Evolutionary conservation across 371 early-diverging fungal species (phyloP), one percentile per base, ranked within the genome.

Genomic region (Mortierella sp.): DNA sequence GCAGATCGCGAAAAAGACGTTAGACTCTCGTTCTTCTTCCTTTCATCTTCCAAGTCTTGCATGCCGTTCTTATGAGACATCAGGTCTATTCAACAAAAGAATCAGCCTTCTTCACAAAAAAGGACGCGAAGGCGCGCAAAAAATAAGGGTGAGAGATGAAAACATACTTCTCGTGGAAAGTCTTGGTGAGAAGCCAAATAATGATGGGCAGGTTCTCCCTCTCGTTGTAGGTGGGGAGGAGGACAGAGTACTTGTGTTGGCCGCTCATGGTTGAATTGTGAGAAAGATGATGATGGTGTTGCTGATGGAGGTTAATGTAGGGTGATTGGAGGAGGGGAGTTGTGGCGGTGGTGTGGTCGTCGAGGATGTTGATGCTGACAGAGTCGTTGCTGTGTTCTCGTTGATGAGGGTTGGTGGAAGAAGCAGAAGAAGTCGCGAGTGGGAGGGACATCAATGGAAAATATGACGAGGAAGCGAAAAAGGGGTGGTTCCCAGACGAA

Each of bases 221-320:
- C 90, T 99, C 99, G 87, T 99, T 99, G 91, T 99, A 99, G 54
- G 99, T 99, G 46, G 99, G 99, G 49, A 99, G 90, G 55, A 99
- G 93, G 16, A 99, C 97, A 18, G 97, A 96, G 88, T 98, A 98
- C 79, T 93, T 92, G 85, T 92, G 81, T 24, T 75, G 81, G 38
- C 74, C 58, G 38, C 77, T 21, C 85, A 85, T 85, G 77, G 24
- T 81, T 60, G 75, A n/a, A 7, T 11, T 14, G 27, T 43, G 49
- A 35, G 71, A 68, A 68, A 68, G 75, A 54, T 73, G 79, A 54
- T 78, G 74, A 44, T 49, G 71, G 56, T 58, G 41, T 35, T 65
- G 65, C 38, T 32, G 60, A 60, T 60, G 60, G 27, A 58, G 63
- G 63, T 21, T 38, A 38, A 35, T 65, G 14, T 44, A 29, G 38